These are phyloP conservation scores for Ampelomyces quisqualis DNA, from an alignment of 2,329 filamentous ascomycete genomes.

Conservation along the genomic window DNA sequence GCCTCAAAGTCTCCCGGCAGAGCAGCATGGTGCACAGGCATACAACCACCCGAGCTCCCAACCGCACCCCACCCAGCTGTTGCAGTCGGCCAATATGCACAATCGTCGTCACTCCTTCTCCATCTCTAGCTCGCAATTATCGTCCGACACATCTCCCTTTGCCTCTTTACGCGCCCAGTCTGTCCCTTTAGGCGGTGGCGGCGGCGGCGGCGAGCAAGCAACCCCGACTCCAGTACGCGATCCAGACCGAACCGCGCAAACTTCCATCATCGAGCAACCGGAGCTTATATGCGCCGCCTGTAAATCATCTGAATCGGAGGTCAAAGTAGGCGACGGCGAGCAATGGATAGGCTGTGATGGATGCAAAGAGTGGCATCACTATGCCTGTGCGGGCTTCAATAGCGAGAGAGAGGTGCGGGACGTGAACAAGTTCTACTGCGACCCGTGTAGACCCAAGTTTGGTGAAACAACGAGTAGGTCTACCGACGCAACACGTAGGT, in stretches of 20 bases:
- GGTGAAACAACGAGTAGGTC: conserved; percentile 61
- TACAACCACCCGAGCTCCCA: not conserved
- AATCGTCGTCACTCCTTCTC: conserved; percentile 39
- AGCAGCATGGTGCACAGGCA: conserved; percentile 16
- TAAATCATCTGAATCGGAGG: conserved; percentile 56
- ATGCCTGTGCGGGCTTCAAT: conserved; percentile 66
- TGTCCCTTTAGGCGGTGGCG: conserved; percentile 30
- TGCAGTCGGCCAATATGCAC: conserved; percentile 9
- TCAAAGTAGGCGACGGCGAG: conserved; percentile 55
- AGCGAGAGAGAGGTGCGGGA: conserved; percentile 64
- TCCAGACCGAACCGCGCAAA: conserved; percentile 10
- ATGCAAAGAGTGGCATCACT: conserved; percentile 69
- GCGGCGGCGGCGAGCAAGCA: conserved; percentile 9
- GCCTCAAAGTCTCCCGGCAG: conserved; percentile 36
- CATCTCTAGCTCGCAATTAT: conserved; percentile 7
- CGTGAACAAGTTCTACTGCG: conserved; percentile 69
- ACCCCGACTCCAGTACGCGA: conserved; percentile 13
- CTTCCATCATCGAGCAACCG: conserved; percentile 32
- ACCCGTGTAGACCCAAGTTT: conserved; percentile 58
- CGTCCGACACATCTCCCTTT: conserved; percentile 2
- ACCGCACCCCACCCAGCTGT: conserved; percentile 6
- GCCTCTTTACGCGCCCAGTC: conserved; percentile 28
- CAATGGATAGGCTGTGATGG: conserved; percentile 69
- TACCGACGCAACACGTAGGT: conserved; percentile 26
- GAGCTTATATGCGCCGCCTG: conserved; percentile 59